Evolutionary conservation across 2,329 filamentous ascomycete species (phyloP), one percentile per base, ranked within the genome.

Genomic region (Phaeosphaeria sp.): DNA sequence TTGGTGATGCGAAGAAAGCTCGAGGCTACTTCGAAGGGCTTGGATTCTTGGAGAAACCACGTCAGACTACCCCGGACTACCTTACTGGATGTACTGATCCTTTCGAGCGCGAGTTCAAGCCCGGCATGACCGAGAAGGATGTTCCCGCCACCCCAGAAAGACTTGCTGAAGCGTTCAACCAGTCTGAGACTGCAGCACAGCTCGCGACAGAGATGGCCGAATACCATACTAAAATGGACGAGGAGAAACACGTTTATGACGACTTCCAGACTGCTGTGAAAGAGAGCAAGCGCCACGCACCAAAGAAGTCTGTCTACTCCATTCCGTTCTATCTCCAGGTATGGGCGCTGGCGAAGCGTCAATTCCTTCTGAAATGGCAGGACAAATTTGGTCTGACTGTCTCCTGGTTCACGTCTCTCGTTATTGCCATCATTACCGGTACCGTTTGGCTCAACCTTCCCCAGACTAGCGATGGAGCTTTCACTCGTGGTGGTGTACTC

Each of bases 331-430:
- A 93, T 63, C 81, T 91, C 1, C 93, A 96, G 74, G 84, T 95
- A 21, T 93, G 89, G 89, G 90, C 91, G 0, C 78, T 95, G 60
- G 91, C 93, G 84, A 89, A 92, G 75, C 87, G 92, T 5, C 92
- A 96, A 74, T 95, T 93, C 74, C 82, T 90, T 51, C 88, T 96
- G 68, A 95, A 95, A 80, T 89, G 92, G 81, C 91, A 96, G 75
- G 92, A 96, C 74, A 89, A 89, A 56, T 90, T 93, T 70, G 87
- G 88, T n/a, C 82, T 96, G 6, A 80, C 83, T 15, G 86, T 95
- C 27, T 89, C 89, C 1, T 95, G 91, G 91, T 76, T 84, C 42
- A 88, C 86, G 0, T 85, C 84, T 7, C 88, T 93, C 65, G 80
- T 91, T 65, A 88, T 94, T 64, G 91, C 89, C 15, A 88, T 96